Percentiles rank a stretch among this genome's conserved stretches.
These are phyloP conservation scores for Suhomyces coccinellae DNA, from an alignment of 1,139 yeast species.

Conservation along the genomic window DNA sequence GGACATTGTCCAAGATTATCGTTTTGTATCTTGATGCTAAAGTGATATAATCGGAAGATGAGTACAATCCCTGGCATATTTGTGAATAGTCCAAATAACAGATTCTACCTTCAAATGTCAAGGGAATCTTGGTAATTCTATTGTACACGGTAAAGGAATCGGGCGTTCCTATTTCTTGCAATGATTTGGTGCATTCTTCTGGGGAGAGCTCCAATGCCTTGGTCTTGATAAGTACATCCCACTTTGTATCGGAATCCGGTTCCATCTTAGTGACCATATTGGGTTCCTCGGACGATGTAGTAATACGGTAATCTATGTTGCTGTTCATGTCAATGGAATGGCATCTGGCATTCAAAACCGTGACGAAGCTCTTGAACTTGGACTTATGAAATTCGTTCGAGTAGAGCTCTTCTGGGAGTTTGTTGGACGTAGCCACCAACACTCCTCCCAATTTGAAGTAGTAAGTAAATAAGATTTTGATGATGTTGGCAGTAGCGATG, in stretches of 20 bases:
- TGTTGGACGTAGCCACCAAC: slow-evolving; percentile 68
- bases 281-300: slow-evolving; percentile 32
- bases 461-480: slow-evolving; percentile 63
- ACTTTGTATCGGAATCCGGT: slow-evolving; percentile 28
- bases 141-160: slow-evolving; percentile 54
- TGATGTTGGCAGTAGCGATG: slow-evolving; percentile 66
- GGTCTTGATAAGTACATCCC: slow-evolving; percentile 35
- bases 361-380: slow-evolving; percentile 57
- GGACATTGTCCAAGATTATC: slow-evolving; percentile 60
- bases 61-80: slow-evolving; percentile 58
- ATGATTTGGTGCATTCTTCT: slow-evolving; percentile 12
- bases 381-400: slow-evolving; percentile 61
- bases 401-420: slow-evolving; percentile 69
- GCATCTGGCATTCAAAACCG: slow-evolving; percentile 61
- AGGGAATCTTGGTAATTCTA: slow-evolving; percentile 49
- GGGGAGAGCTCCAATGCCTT: slow-evolving; percentile 4
- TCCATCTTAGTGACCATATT: slow-evolving; percentile 34
- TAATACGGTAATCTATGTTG: slow-evolving; percentile 53
- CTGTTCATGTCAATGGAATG: slow-evolving; percentile 64
- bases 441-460: slow-evolving; percentile 76
- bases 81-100: slow-evolving; percentile 55
- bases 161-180: slow-evolving; percentile 24
- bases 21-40: slow-evolving; percentile 60
- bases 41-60: slow-evolving; percentile 71
- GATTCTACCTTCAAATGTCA: slow-evolving; percentile 31